Evolutionary conservation across 352 stramenopile genomes (phyloP), one percentile per base, ranked within the genome.

Genomic region (Globisporangium iwayamae): DNA sequence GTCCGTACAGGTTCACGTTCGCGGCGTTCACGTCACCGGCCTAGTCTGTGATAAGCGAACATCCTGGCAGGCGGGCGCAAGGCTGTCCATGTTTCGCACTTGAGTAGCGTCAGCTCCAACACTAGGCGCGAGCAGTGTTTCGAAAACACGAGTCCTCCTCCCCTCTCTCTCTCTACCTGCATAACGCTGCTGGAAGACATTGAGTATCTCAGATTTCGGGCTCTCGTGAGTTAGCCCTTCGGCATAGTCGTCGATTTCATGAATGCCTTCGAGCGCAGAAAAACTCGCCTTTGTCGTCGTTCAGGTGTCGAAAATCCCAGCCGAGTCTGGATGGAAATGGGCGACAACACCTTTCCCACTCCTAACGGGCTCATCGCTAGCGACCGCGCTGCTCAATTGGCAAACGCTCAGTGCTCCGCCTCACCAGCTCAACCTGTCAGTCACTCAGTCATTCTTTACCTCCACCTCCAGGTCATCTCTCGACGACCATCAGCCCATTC

Each of bases 1-100:
- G 66, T 41, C 85, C 85, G 51, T 93, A 81, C 58, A 93, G 45
- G 52, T 93, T 81, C 22, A 93, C 34, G 53, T 90, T 93, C 13
- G 83, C 91, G 53, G 78, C 71, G 68, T 93, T 93, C 36, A 25
- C 25, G 25, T 28, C 25, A 2, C 25, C 25, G 25, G 2, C 25
- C 25, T 2, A 28, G 25, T 28, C 25, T 28, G 25, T 28, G 25
- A 28, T 28, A 28, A 28, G 25, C 25, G 25, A 2, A 28, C 25
- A 28, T 28, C 1, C 25, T 28, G 25, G 25, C 25, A 2, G 25
- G 25, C 25, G 25, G 25, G 25, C 25, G 25, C 25, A 28, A 28
- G 25, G 25, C 1, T 28, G 25, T 28, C 25, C 25, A 28, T 28
- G 25, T 28, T 28, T 28, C 25, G 25, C 25, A 28, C 25, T 28